Base-by-base conservation (phyloP, 108 stramenopile species). In the Fragilaria crotonensis region DNA sequence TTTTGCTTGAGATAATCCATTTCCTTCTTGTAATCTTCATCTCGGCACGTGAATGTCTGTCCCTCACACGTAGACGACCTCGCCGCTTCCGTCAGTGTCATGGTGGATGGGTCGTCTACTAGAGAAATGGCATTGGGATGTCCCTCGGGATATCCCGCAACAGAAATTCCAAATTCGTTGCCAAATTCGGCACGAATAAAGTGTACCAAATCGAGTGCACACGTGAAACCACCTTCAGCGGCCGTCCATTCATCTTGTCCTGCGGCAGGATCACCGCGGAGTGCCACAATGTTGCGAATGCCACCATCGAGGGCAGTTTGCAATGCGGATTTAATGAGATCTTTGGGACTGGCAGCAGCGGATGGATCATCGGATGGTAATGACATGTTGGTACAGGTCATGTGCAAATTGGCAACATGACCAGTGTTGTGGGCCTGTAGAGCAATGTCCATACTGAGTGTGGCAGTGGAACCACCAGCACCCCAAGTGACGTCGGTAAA, bases 341-440 rank as follows among this genome's bases (percentile, higher is more conserved):
- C 85, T 14, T 79, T 80, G 54, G 36, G 36, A 41, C 14, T 41
- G 11, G 14, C 11, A n/a, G n/a, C n/a, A n/a, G n/a, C n/a, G n/a
- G n/a, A n/a, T 11, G 54, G 32, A 36, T 33, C 32, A 33, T 27
- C 54, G 49, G 20, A 89, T n/a, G n/a, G n/a, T n/a, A n/a, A n/a
- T n/a, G n/a, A n/a, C 94, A 99, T 96, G 79, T 99, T 99, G 60
- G 99, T 99, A 85, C 99, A 98, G 2, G 98, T 99, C 63, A 99
- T 67, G 70, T 99, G 98, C 94, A 99, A 94, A 73, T 99, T 99
- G 51, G 96, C 76, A 18, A 94, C 87, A 48, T 95, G 92, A 26
- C 98, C 98, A 25, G 75, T 70, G 36, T 79, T 56, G 44, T 94
- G 86, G 5, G 85, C 81, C 54, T 94, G 77, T 11, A 79, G 52